A percentile compares a stretch with the other conserved stretches of the same genome.
These are phyloP conservation scores for Neofusicoccum umdonicola DNA, from an alignment of 2,329 filamentous ascomycete species.

Conservation along the genomic window DNA sequence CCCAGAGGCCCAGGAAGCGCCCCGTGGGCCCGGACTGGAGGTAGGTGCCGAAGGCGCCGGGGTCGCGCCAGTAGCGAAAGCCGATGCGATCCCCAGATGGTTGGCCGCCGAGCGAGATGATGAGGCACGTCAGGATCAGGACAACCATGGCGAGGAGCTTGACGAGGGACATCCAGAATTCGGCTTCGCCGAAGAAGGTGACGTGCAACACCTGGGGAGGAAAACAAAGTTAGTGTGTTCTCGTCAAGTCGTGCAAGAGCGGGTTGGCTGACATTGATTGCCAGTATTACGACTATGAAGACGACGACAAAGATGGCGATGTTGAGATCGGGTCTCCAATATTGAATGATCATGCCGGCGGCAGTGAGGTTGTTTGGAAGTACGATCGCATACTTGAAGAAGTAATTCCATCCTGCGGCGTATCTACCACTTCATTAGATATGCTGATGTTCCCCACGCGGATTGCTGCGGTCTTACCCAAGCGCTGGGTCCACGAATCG, in stretches of 20 bases:
- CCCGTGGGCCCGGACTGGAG: slow-evolving; percentile 20
- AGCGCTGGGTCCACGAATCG: slow-evolving; percentile 73
- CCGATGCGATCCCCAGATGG: slow-evolving; percentile 59
- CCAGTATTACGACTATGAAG: slow-evolving; percentile 43
- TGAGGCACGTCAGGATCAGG: slow-evolving; percentile 45
- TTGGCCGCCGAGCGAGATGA: slow-evolving; percentile 38
- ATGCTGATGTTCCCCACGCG: too few species aligned
- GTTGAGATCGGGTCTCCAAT: slow-evolving; percentile 53
- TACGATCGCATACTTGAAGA: slow-evolving; percentile 33
- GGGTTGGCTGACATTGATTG: slow-evolving; percentile 7
- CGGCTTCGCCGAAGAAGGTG: slow-evolving; percentile 39
- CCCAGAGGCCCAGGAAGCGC: slow-evolving; percentile 51
- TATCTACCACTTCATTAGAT: slow-evolving; percentile 21
- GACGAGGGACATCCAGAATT: slow-evolving; percentile 47
- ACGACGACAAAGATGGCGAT: slow-evolving; percentile 60
- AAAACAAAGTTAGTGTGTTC: too few species aligned
- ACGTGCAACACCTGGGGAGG: slow-evolving; percentile 14
- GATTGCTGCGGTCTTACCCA: slow-evolving; percentile 54
- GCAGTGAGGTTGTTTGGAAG: slow-evolving; percentile 43
- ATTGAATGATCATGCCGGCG: slow-evolving; percentile 49
- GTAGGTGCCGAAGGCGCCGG: slow-evolving; percentile 54
- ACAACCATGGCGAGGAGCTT: slow-evolving; percentile 42
- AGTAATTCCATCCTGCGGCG: slow-evolving; percentile 36
- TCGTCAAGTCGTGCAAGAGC: too few species aligned
- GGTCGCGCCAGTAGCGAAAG: slow-evolving; percentile 63